Evolutionary conservation across 139 green algal genomes (phyloP), one percentile per base, ranked within the genome.

Genomic region (Limnomonas spitsbergensis): DNA sequence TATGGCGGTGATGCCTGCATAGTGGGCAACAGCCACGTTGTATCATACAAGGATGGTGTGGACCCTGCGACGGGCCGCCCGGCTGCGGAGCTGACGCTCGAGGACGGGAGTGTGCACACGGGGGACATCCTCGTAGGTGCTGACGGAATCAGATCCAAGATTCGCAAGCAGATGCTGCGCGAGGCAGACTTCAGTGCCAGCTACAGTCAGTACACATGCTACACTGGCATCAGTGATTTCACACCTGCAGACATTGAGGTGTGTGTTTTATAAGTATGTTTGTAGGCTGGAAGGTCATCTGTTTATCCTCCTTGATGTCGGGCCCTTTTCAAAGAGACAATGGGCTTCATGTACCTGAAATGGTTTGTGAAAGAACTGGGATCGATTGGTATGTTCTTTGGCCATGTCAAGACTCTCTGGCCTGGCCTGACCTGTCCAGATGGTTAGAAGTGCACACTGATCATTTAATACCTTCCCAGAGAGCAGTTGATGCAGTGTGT

Each of bases 171-270:
- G 84, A 81, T 97, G 80, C 53, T 96, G 6, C 92, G 93, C 27
- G 68, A 90, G 7, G 79, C 70, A 1, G 40, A 82, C 36, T 67
- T 74, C n/a, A 74, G 56, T 9, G 29, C 29, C n/a, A 70, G 14
- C 69, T 97, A 97, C 87, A 89, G 81, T 37, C 75, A 93, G 37
- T 97, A 97, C 87, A 97, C 94, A 14, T 97, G 92, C 89, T 97
- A 97, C 89, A 97, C 94, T 87, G 91, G 92, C 72, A 97, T 98
- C 81, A 89, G 87, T 1, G 92, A 98, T 80, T 98, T 97, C 84
- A 92, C 90, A 7, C 92, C 93, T 2, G 86, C 91, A 0, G 93
- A 97, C 86, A 96, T 97, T 67, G 93, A 97, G 76, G 87, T 90
- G 47, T n/a, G n/a, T n/a, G n/a, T n/a, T n/a, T n/a, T n/a, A n/a